Conservation (phyloP, 495 filamentous ascomycete genomes). For the Tuber brumale region DNA sequence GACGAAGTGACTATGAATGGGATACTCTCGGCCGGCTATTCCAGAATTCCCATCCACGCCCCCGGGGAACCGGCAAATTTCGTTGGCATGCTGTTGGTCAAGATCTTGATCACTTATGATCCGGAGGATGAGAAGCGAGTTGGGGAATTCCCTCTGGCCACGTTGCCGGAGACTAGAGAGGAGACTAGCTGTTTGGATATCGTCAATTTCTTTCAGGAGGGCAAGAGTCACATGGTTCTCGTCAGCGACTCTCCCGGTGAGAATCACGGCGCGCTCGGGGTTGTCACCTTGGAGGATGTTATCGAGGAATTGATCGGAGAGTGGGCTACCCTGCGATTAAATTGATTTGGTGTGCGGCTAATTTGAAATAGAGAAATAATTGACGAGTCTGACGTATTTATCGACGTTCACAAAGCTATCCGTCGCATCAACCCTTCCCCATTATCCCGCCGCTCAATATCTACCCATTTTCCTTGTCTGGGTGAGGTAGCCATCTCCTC, state of each 20-base stretch:
- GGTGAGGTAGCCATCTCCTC: constrained; percentile 49
- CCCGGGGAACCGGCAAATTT: constrained; percentile 79
- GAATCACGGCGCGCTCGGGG: constrained; percentile 79
- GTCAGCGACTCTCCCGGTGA: constrained; percentile 86
- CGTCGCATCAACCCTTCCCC: constrained; percentile 67
- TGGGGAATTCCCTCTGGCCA: constrained; percentile 83
- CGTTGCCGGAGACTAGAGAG: constrained; percentile 85
- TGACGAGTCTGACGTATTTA: constrained; percentile 89
- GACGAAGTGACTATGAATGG: constrained; percentile 88
- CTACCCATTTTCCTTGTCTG: constrained; percentile 37
- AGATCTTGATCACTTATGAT: constrained; percentile 97
- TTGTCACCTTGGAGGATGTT: constrained; percentile 93
- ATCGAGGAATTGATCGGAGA: constrained; percentile 98
- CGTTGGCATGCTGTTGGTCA: constrained; percentile 94
- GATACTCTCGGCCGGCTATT: constrained; percentile 89
- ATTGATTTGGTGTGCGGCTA: constrained; percentile 4
- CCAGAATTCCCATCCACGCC: constrained; percentile 86
- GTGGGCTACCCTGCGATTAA: constrained; percentile 50
- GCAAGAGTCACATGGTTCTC: constrained; percentile 97
- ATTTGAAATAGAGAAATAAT: constrained; percentile 50
- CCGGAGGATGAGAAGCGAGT: constrained; percentile 83
- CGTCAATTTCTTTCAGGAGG: constrained; percentile 98
- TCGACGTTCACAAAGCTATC: constrained; percentile 96
- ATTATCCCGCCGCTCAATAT: constrained; percentile 28
- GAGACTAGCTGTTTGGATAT: constrained; percentile 96